These are phyloP conservation scores for Pseudogymnoascus sp. DNA, from an alignment of 2,329 filamentous ascomycete species.

Conservation along the genomic window DNA sequence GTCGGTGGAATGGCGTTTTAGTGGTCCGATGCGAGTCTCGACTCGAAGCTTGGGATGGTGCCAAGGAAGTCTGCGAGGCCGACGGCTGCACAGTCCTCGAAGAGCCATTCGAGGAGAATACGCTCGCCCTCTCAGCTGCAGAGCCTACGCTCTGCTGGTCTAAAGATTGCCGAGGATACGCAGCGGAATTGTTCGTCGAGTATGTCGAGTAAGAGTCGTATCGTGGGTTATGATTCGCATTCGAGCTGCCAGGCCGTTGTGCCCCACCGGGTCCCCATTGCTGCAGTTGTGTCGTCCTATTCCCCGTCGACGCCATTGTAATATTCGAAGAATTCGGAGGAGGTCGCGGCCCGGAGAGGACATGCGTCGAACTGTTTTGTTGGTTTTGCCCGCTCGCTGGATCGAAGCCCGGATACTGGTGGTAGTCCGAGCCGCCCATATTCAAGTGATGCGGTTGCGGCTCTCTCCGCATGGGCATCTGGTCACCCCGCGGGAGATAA, in stretches of 20 bases:
- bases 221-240: conserved; percentile 46
- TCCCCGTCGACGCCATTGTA: conserved; percentile 62
- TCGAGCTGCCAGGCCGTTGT: conserved; percentile 46
- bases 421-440: conserved; percentile 68
- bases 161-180: conserved; percentile 38
- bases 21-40: conserved; percentile 49
- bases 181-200: conserved; percentile 27
- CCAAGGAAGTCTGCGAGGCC: conserved; percentile 45
- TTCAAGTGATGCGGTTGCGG: conserved; percentile 77
- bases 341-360: conserved; percentile 49
- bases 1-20: conserved; percentile 35
- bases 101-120: conserved; percentile 47
- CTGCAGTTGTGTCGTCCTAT: conserved; percentile 62
- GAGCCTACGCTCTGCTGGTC: conserved; percentile 60
- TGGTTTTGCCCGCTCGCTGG: conserved; percentile 37
- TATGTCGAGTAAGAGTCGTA: conserved; percentile 51
- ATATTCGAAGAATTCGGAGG: conserved; percentile 49
- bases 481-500: conserved; percentile 59
- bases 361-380: conserved; percentile 43
- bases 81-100: conserved; percentile 45
- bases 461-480: conserved; percentile 55
- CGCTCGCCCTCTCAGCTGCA: conserved; percentile 44
- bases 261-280: conserved; percentile 59
- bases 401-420: conserved; percentile 77
- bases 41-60: conserved; percentile 20